Conservation (phyloP, 2,329 filamentous ascomycete genomes). For the Blastomyces gilchristii region DNA sequence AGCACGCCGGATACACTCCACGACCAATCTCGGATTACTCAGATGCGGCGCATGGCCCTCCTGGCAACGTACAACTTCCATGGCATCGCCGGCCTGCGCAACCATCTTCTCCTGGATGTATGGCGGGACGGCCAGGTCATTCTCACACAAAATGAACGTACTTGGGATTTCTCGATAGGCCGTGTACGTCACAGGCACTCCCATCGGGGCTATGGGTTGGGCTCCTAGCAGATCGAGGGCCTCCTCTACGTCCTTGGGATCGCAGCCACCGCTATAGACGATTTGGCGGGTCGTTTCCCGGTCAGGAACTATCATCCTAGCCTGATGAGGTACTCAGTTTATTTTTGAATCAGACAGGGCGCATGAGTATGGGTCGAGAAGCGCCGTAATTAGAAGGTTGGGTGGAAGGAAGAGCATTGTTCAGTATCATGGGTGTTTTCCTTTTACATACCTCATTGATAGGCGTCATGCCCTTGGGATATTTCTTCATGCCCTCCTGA, state of each 20-base stretch:
- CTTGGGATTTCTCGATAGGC: conserved; percentile 23
- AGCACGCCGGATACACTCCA: conserved; percentile 19
- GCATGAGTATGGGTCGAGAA: neutral
- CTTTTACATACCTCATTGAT: conserved; percentile 15
- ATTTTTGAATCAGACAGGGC: neutral
- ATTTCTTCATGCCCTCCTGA: conserved; percentile 14
- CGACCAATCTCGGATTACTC: conserved; percentile 22
- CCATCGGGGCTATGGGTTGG: conserved; percentile 18
- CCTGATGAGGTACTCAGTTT: neutral
- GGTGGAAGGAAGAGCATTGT: neutral
- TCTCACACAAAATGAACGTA: conserved; percentile 24
- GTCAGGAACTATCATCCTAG: neutral
- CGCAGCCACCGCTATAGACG: conserved; percentile 20
- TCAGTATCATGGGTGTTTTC: conserved; percentile 11
- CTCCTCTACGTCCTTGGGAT: conserved; percentile 18
- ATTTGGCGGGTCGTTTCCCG: neutral
- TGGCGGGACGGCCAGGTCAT: conserved; percentile 19
- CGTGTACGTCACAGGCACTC: conserved; percentile 22
- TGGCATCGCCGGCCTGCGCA: conserved; percentile 19
- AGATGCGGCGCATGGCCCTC: conserved; percentile 24
- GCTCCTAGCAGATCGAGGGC: conserved; percentile 21
- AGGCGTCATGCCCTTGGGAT: conserved; percentile 13
- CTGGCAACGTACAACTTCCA: conserved; percentile 22
- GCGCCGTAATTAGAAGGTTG: neutral
- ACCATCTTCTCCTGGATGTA: conserved; percentile 22